Evolutionary conservation across 768 basidiomycete species (phyloP).

Genomic region (Coprinellus micaceus): DNA sequence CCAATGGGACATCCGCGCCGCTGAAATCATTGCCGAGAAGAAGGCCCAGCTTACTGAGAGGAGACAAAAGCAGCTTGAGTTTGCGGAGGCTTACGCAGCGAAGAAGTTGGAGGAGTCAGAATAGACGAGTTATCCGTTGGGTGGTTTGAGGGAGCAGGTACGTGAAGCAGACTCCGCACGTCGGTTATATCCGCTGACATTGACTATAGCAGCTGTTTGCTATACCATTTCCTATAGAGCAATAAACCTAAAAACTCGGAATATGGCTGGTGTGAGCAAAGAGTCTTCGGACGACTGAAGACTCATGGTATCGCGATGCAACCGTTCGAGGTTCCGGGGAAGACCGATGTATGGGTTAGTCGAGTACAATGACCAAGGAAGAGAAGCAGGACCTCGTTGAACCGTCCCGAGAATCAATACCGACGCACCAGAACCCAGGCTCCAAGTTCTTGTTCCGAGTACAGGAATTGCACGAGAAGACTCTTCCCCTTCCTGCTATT

Average conservation of each 20-base stretch:
- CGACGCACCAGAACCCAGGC: no score
- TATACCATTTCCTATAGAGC: neutral
- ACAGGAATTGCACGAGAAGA: no score
- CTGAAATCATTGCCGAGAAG: slow-evolving; percentile 59
- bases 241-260: slow-evolving; percentile 1
- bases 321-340: no score
- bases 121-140: neutral
- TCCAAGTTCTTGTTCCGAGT: no score
- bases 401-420: no score
- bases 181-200: neutral
- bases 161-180: neutral
- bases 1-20: slow-evolving; percentile 60
- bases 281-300: no score
- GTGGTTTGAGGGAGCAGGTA: neutral
- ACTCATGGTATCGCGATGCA: no score
- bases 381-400: no score
- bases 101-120: slow-evolving; percentile 14
- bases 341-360: no score
- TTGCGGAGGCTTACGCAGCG: slow-evolving; percentile 26
- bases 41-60: slow-evolving; percentile 54
- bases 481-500: no score
- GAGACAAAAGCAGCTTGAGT: slow-evolving; percentile 36
- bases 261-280: neutral
- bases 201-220: neutral
- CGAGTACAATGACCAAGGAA: no score